These are phyloP conservation scores for Brassica juncea DNA, from an alignment of 345 rosid species.

Conservation along the genomic window DNA sequence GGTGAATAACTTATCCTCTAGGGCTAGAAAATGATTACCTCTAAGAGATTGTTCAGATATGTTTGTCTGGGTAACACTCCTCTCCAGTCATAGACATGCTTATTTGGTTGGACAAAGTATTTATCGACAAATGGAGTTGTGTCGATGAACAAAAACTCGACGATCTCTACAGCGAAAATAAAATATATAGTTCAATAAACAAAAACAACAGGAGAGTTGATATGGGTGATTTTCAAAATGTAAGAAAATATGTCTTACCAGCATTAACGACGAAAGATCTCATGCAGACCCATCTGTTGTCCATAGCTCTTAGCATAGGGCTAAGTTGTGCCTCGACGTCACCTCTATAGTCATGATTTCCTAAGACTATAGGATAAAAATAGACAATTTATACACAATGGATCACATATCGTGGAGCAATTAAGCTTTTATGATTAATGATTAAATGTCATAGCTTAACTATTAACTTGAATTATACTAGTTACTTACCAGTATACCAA, in stretches of 20 bases:
- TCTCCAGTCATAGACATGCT: slow-evolving; percentile 59
- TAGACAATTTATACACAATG: neutral
- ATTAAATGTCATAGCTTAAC: neutral
- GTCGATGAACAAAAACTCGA: slow-evolving; percentile 60
- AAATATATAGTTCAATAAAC: neutral
- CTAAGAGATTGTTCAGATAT: slow-evolving; percentile 51
- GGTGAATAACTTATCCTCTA: neutral
- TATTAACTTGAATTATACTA: neutral
- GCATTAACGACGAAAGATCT: slow-evolving; percentile 50
- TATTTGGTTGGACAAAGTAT: slow-evolving; percentile 49
- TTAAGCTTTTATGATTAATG: neutral
- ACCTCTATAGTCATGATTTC: slow-evolving; percentile 66
- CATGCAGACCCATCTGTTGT: slow-evolving; percentile 55
- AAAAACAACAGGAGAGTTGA: neutral
- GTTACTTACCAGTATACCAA: slow-evolving; percentile 45
- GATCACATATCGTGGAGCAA: neutral
- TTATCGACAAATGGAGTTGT: slow-evolving; percentile 61
- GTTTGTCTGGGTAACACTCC: slow-evolving; percentile 48
- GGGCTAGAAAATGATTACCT: slow-evolving; percentile 32
- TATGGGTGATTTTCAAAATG: neutral
- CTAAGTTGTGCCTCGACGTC: slow-evolving; percentile 56
- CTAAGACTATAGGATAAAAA: slow-evolving; percentile 43
- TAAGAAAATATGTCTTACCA: slow-evolving; percentile 28
- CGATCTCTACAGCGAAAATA: slow-evolving; percentile 39
- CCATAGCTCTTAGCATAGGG: slow-evolving; percentile 43